These are phyloP conservation scores for Crithidia acanthocephali DNA, from an alignment of 208 protist species.

Conservation along the genomic window DNA sequence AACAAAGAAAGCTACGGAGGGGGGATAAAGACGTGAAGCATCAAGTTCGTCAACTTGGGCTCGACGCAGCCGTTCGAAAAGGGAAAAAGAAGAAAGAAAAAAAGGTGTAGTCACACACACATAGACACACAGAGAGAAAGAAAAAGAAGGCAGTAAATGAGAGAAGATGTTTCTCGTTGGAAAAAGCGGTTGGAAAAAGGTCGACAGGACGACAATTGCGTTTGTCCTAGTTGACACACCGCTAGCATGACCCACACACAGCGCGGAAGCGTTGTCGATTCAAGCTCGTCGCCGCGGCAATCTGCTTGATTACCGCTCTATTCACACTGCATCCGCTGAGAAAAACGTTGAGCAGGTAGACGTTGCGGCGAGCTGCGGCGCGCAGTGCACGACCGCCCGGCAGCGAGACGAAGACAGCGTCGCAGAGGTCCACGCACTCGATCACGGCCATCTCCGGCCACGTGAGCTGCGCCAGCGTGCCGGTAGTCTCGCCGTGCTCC, in stretches of 20 bases:
- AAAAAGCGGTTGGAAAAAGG: neutral
- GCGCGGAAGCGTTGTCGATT: slow-evolving; percentile 34
- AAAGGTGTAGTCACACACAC: too few relatives aligned
- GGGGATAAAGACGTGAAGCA: neutral
- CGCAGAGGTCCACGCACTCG: slow-evolving; percentile 31
- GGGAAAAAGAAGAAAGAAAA: neutral
- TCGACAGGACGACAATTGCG: neutral
- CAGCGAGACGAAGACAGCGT: slow-evolving; percentile 40
- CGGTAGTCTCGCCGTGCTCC: slow-evolving; percentile 2
- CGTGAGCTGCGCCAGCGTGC: slow-evolving; percentile 17
- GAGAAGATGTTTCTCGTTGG: too few relatives aligned
- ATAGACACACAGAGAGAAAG: too few relatives aligned
- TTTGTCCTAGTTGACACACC: neutral
- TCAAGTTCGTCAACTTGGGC: slow-evolving; percentile 1
- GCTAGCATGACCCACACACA: neutral
- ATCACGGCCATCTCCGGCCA: slow-evolving; percentile 35
- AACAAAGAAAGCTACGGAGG: too few relatives aligned
- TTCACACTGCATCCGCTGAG: slow-evolving; percentile 51
- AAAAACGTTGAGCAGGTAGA: slow-evolving; percentile 41
- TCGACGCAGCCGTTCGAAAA: neutral
- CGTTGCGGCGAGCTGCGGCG: slow-evolving; percentile 37
- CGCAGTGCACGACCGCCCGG: slow-evolving; percentile 43
- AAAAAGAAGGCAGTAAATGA: too few relatives aligned
- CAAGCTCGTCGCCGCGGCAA: slow-evolving; percentile 23
- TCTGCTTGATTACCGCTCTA: slow-evolving; percentile 35